Base-by-base conservation (phyloP, 2,329 filamentous ascomycete species). In the Exserohilum rostratum region DNA sequence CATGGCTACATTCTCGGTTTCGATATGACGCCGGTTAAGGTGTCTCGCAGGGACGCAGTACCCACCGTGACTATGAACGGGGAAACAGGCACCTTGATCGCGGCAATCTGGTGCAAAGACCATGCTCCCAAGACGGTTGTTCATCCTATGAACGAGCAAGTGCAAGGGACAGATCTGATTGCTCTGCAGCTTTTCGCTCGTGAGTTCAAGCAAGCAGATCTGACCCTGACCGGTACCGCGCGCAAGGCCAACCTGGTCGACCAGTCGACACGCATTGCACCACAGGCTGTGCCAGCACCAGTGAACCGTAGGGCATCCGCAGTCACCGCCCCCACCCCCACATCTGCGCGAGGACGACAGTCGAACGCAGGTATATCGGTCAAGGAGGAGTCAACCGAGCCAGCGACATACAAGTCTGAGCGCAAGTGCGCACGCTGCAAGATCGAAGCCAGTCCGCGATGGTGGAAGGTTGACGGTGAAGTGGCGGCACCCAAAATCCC, bases 131-230 rank as follows among this genome's bases (percentile, higher is more conserved):
- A 92, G 74, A 86, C 85, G 1, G 82, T 85, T 34, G 80, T 96
- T 6, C 90, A 98, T 75, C 84, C 82, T 10, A 91, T 97, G 80
- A 84, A 90, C 58, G 92, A 97, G 62, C 73, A 85, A 18, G 87
- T 89, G 10, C 86, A 88, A 50, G 86, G 89, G 17, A 81, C 81
- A n/a, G 87, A 87, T n/a, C 77, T 87, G 48, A 96, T 88, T 65
- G 91, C 90, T 9, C 78, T 99, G 45, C 92, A 97, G 73, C 82
- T 96, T 22, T 99, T 90, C 72, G 90, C 89, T 39, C 88, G 89
- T 63, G 92, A 88, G 53, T 97, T 91, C 80, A 99, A 99, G 76
- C 93, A 98, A 76, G 93, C 95, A 7, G 95, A 99, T 71, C 83
- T 93, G 35, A 86, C 90, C 2, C 79, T 97, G 65, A 97, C 93